Conservation (phyloP, 768 basidiomycete genomes). For the Mycena leptocephala region DNA sequence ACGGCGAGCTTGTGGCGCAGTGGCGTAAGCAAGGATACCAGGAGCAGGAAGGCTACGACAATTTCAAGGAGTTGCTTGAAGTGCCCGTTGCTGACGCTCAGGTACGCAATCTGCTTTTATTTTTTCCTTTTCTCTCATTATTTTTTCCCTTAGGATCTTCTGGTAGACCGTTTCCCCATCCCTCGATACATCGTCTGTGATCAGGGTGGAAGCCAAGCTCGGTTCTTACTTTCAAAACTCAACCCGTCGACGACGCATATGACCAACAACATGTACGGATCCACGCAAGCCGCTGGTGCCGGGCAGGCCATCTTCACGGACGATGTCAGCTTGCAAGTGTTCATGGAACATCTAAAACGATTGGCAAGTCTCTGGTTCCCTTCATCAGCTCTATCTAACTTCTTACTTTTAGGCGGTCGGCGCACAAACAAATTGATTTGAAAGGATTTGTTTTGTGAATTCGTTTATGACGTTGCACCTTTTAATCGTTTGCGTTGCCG, state of each 20-base stretch:
- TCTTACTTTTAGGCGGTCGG: slow-evolving; percentile 69
- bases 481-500: slow-evolving; percentile 1
- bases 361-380: slow-evolving; percentile 68
- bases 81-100: slow-evolving; percentile 92
- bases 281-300: slow-evolving; percentile 71
- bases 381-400: background rate
- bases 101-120: slow-evolving; percentile 55
- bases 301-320: slow-evolving; percentile 99
- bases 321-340: slow-evolving; percentile 97
- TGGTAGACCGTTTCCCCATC: slow-evolving; percentile 96
- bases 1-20: slow-evolving; percentile 96
- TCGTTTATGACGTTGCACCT: slow-evolving; percentile 18
- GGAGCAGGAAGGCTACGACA: slow-evolving; percentile 98
- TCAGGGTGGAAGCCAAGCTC: slow-evolving; percentile 97
- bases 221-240: slow-evolving; percentile 96
- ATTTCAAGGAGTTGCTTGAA: slow-evolving; percentile 95
- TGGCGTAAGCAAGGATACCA: slow-evolving; percentile 99
- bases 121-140: background rate
- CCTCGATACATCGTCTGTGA: slow-evolving; percentile 99
- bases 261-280: slow-evolving; percentile 93
- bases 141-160: slow-evolving; percentile 78
- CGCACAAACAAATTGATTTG: slow-evolving; percentile 73
- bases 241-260: slow-evolving; percentile 99
- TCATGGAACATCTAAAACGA: slow-evolving; percentile 98
- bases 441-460: slow-evolving; percentile 36